These are phyloP conservation scores for Hypoxylon sp. DNA, from an alignment of 2,329 filamentous ascomycete genomes.

Conservation along the genomic window DNA sequence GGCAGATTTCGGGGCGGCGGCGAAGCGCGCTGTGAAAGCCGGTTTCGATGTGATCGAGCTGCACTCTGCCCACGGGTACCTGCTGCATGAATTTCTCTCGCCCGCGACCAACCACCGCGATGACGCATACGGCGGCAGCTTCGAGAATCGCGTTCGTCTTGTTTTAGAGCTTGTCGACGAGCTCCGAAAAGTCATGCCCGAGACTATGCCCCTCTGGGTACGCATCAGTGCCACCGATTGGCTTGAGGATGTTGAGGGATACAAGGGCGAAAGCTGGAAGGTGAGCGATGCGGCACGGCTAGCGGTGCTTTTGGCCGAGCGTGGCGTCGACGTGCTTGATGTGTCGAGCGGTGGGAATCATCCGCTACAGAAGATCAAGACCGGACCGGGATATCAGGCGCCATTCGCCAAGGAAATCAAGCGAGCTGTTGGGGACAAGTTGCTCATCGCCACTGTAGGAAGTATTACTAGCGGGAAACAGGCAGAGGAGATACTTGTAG, in stretches of 20 bases:
- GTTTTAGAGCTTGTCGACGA: conserved; percentile 77
- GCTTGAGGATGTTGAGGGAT: conserved; percentile 69
- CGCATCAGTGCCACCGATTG: conserved; percentile 78
- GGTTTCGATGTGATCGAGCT: conserved; percentile 78
- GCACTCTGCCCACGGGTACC: conserved; percentile 84
- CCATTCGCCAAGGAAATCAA: conserved; percentile 77
- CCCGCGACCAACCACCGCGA: conserved; percentile 79
- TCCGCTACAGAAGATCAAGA: conserved; percentile 64
- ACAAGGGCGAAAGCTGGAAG: conserved; percentile 71
- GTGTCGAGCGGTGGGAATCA: conserved; percentile 76
- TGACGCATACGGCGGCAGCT: conserved; percentile 77
- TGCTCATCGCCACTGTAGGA: conserved; percentile 69
- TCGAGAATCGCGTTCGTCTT: conserved; percentile 80
- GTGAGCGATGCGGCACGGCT: conserved; percentile 72
- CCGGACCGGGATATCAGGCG: conserved; percentile 75
- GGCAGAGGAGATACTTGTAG: conserved; percentile 64
- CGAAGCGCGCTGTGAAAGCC: conserved; percentile 58
- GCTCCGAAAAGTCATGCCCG: conserved; percentile 72
- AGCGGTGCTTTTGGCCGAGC: conserved; percentile 71
- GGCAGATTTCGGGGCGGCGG: conserved; percentile 55
- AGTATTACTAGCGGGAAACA: conserved; percentile 62
- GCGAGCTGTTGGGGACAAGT: conserved; percentile 73
- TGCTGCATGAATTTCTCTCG: conserved; percentile 78
- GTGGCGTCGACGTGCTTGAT: conserved; percentile 79
- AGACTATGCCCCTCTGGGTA: conserved; percentile 77